Percentiles rank a stretch among this genome's conserved stretches.
phyloP scores from a whole-genome alignment of 352 stramenopile species.

The Phytophthora kernoviae region DNA sequence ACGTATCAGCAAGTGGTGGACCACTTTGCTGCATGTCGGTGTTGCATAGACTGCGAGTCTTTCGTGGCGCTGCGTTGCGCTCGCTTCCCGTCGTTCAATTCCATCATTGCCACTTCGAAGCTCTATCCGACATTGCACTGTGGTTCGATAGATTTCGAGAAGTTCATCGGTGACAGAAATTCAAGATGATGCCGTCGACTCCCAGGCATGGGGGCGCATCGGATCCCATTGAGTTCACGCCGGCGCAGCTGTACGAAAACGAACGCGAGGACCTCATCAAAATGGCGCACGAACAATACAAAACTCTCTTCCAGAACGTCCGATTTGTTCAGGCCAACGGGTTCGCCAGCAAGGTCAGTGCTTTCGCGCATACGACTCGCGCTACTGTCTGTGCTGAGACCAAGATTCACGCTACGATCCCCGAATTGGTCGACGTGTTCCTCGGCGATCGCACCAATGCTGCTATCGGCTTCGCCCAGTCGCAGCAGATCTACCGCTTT shows the following conservation, averaged over 20 bases:
- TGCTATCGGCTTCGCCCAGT: conserved; percentile 66
- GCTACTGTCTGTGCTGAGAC: conserved; percentile 53
- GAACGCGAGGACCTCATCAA: conserved; percentile 44
- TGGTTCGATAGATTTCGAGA: background rate
- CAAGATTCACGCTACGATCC: conserved; percentile 52
- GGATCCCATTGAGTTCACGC: conserved; percentile 42
- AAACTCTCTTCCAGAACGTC: conserved; percentile 51
- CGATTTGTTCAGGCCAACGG: conserved; percentile 41
- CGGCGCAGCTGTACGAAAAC: conserved; percentile 36
- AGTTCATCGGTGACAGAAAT: background rate
- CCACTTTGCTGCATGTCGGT: conserved; percentile 17
- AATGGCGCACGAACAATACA: conserved; percentile 36
- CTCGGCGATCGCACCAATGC: conserved; percentile 62
- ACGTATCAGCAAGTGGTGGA: conserved; percentile 4
- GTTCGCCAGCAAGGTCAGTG: conserved; percentile 56
- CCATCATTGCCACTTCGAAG: conserved; percentile 21
- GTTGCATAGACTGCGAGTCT: conserved; percentile 24
- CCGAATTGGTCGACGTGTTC: conserved; percentile 66
- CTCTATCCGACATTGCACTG: background rate
- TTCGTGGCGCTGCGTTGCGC: conserved; percentile 8
- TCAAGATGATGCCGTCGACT: conserved; percentile 24
- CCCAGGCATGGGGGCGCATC: conserved; percentile 1
- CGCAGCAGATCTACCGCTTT: conserved; percentile 62
- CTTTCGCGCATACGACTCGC: conserved; percentile 53
- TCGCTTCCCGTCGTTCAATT: conserved; percentile 1